A percentile compares a stretch with the other conserved stretches of the same genome.
Evolutionary conservation across 2,329 filamentous ascomycete genomes (phyloP).

Genomic region (Massarina eburnea): DNA sequence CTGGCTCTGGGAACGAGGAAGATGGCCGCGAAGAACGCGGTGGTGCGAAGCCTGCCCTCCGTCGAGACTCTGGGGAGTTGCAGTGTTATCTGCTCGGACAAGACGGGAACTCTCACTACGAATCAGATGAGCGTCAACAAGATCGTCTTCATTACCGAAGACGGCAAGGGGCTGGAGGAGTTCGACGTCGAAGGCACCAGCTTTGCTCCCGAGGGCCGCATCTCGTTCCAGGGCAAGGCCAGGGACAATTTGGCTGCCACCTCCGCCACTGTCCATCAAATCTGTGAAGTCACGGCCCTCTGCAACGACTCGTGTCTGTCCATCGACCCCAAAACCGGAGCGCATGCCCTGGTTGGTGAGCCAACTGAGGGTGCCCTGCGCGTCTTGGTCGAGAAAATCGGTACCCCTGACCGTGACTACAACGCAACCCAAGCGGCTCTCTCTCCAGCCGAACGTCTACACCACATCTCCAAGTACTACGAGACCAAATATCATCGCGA

Average conservation of each 20-base stretch:
- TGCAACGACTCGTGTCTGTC: slow-evolving; percentile 88
- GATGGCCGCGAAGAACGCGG: slow-evolving; percentile 98
- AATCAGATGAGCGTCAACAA: slow-evolving; percentile 99
- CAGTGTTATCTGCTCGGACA: slow-evolving; percentile 99
- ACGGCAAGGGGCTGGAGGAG: slow-evolving; percentile 76
- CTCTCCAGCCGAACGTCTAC: slow-evolving; percentile 63
- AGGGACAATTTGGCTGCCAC: slow-evolving; percentile 68
- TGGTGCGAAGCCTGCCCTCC: slow-evolving; percentile 92
- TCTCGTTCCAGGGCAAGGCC: slow-evolving; percentile 68
- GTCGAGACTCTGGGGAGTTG: slow-evolving; percentile 98
- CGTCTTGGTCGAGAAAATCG: slow-evolving; percentile 91
- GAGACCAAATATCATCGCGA: slow-evolving; percentile 74
- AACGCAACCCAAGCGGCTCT: slow-evolving; percentile 56
- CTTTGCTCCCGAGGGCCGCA: slow-evolving; percentile 78
- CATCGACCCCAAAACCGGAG: slow-evolving; percentile 73
- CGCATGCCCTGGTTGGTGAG: slow-evolving; percentile 84
- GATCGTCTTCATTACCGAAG: slow-evolving; percentile 77
- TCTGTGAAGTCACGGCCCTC: slow-evolving; percentile 69
- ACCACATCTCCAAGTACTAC: slow-evolving; percentile 83
- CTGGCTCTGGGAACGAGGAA: slow-evolving; percentile 93
- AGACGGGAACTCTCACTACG: slow-evolving; percentile 95
- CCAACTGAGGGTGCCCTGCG: slow-evolving; percentile 92
- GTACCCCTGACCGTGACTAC: slow-evolving; percentile 68
- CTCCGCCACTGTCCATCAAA: slow-evolving; percentile 77
- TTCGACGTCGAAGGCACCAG: slow-evolving; percentile 90